Evolutionary conservation across 371 early-diverging fungal species (phyloP).

Genomic region (Amoeboaphelidium occidentale): DNA sequence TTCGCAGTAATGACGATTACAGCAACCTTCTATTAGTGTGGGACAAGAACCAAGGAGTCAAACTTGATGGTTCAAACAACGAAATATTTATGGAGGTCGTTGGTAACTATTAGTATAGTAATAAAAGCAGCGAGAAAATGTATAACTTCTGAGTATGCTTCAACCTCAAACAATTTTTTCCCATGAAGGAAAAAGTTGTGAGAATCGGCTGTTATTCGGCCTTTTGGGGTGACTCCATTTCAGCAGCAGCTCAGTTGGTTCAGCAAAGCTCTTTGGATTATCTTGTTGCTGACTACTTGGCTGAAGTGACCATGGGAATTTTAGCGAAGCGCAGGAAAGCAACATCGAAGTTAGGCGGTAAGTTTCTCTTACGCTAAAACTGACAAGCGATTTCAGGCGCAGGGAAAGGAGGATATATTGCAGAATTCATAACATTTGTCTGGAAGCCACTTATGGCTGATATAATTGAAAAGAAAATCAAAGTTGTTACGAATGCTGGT

Average conservation of each 20-base stretch:
- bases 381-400: conserved; percentile 14
- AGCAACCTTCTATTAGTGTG: too few relatives aligned
- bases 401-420: conserved; percentile 27
- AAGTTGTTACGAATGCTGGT: conserved; percentile 45
- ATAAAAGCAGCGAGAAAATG: too few relatives aligned
- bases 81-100: too few relatives aligned
- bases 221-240: background rate
- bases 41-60: too few relatives aligned
- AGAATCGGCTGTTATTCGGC: conserved; percentile 31
- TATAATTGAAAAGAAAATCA: conserved; percentile 28
- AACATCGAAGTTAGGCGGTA: background rate
- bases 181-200: too few relatives aligned
- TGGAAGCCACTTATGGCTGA: conserved; percentile 22
- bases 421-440: conserved; percentile 26
- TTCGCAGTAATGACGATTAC: too few relatives aligned
- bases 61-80: too few relatives aligned
- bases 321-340: conserved; percentile 26
- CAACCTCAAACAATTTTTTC: too few relatives aligned
- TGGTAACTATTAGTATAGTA: too few relatives aligned
- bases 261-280: conserved; percentile 22
- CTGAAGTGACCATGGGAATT: conserved; percentile 50
- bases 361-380: background rate
- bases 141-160: too few relatives aligned
- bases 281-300: conserved; percentile 12
- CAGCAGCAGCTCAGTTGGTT: background rate